Base-by-base conservation (phyloP, 169 alveolate species). In the Cryptosporidium ryanae region DNA sequence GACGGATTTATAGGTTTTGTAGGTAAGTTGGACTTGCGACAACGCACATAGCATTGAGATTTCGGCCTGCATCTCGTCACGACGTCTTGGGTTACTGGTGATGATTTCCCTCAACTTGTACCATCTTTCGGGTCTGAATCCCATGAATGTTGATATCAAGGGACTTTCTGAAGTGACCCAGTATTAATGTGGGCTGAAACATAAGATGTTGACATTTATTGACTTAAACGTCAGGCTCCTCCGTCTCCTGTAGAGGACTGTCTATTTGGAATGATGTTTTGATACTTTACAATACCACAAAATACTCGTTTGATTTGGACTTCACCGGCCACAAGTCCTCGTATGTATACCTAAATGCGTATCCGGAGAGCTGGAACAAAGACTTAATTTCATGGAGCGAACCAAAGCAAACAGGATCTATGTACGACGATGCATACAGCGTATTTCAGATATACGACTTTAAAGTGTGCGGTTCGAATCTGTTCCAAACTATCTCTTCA, bases 101-200 rank as follows among this genome's bases (percentile, higher is more conserved):
- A 76, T 76, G 87, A 76, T 59, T 76, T 76, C 87, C 87, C 87
- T 27, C 25, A 76, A 57, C n/a, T 29, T 76, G 52, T 57, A 76
- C 87, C 87, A 76, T 76, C 87, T 76, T 76, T 76, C 87, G 87
- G 87, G 87, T 76, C 87, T 76, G 87, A 76, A 76, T 59, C n/a
- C 31, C 46, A 59, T 48, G 54, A 32, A 38, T 76, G 87, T 76
- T 76, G 87, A 76, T 55, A 27, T 59, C 38, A 76, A 5, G 87
- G 87, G 87, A 76, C 31, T 25, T 23, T 44, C 87, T 76, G 87
- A 76, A 55, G 44, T 34, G n/a, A 65, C 48, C 21, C 10, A 23
- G 12, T 43, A 43, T 44, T 8, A 44, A n/a, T n/a, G n/a, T n/a
- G n/a, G n/a, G n/a, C n/a, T n/a, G n/a, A n/a, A n/a, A n/a, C n/a